These are phyloP conservation scores for Zea mays DNA, from an alignment of 176 grass and related monocot genomes.

Conservation along the genomic window DNA sequence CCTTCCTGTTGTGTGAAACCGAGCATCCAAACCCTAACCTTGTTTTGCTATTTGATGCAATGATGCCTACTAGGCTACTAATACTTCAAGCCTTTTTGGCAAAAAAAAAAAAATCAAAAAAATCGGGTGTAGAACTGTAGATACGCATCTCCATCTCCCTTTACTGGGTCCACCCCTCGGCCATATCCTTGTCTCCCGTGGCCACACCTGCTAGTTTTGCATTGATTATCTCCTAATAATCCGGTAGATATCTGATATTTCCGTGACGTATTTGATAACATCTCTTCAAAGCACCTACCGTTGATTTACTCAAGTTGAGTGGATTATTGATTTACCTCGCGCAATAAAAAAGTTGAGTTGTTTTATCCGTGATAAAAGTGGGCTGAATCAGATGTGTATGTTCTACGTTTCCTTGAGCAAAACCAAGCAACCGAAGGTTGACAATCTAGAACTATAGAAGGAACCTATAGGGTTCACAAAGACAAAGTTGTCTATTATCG, in stretches of 20 bases:
- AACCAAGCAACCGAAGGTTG: background rate
- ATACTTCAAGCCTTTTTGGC: background rate
- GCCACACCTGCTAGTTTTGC: background rate
- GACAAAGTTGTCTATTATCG: background rate
- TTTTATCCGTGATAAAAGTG: background rate
- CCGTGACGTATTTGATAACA: background rate
- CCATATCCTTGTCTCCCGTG: background rate
- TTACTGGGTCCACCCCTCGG: background rate
- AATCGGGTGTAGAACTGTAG: background rate
- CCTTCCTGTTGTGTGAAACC: background rate
- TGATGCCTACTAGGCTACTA: background rate
- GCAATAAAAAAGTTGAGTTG: background rate
- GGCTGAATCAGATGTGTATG: background rate
- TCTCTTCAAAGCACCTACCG: background rate
- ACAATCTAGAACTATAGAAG: background rate
- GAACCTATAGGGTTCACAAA: background rate
- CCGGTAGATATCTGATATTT: background rate
- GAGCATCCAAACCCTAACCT: background rate
- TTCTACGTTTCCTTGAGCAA: background rate
- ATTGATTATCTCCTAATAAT: background rate
- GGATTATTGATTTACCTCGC: background rate
- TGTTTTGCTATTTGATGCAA: background rate
- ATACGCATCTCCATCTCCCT: background rate
- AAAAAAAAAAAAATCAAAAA: too few species aligned
- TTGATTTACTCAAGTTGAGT: background rate